phyloP scores from a whole-genome alignment of 2,329 filamentous ascomycete genomes.

The Calonectria leucothoes region DNA sequence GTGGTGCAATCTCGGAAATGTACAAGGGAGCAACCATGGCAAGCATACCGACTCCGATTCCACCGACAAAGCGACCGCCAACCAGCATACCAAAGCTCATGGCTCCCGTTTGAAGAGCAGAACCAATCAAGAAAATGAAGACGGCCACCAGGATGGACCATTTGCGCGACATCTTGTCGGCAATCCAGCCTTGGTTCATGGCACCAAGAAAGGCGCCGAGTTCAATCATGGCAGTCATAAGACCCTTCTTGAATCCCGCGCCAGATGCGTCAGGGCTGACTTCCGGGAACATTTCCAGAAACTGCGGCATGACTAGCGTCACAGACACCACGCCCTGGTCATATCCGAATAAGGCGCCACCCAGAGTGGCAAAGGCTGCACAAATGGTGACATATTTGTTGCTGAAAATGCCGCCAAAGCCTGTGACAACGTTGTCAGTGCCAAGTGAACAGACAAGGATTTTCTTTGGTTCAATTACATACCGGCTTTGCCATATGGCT shows the following conservation, averaged over 20 bases:
- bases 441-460: not conserved
- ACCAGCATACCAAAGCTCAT: slow-evolving; percentile 55
- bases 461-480: not conserved
- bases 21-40: slow-evolving; percentile 54
- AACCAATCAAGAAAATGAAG: slow-evolving; percentile 52
- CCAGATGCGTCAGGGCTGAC: slow-evolving; percentile 46
- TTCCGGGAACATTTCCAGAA: slow-evolving; percentile 44
- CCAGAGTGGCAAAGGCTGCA: slow-evolving; percentile 20
- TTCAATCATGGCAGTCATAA: slow-evolving; percentile 59
- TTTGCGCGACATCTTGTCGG: slow-evolving; percentile 45
- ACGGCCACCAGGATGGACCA: slow-evolving; percentile 48
- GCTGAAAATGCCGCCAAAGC: slow-evolving; percentile 17
- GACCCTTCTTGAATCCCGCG: slow-evolving; percentile 49
- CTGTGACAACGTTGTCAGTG: not conserved
- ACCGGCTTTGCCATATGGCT: slow-evolving; percentile 19
- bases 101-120: slow-evolving; percentile 56
- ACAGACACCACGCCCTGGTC: slow-evolving; percentile 51
- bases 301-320: slow-evolving; percentile 45
- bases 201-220: slow-evolving; percentile 52
- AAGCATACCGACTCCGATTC: slow-evolving; percentile 56
- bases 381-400: slow-evolving; percentile 23
- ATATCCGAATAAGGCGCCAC: slow-evolving; percentile 26
- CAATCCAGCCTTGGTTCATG: slow-evolving; percentile 24
- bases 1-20: slow-evolving; percentile 60
- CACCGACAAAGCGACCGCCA: slow-evolving; percentile 55